A percentile compares a stretch with the other conserved stretches of the same genome.
Evolutionary conservation across 208 protist genomes (phyloP).

Genomic region (Phytomonas francai): DNA sequence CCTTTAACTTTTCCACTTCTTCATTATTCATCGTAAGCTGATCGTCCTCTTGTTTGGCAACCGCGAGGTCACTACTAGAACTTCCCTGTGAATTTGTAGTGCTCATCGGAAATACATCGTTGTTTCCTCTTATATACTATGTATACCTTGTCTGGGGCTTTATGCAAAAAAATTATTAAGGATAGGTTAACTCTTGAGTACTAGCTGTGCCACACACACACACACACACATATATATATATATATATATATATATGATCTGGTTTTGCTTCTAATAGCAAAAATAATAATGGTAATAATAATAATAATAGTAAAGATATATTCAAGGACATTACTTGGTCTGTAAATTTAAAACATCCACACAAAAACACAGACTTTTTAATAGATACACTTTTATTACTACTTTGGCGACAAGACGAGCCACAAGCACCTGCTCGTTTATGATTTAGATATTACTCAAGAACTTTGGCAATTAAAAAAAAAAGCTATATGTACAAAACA

Average conservation of each 20-base stretch:
- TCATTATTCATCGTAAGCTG: background rate
- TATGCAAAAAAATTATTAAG: background rate
- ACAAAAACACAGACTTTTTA: conserved; percentile 7
- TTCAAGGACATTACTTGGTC: conserved; percentile 1
- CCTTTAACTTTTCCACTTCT: background rate
- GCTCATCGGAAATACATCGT: background rate
- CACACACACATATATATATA: conserved; percentile 8
- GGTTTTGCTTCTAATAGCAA: conserved; percentile 8
- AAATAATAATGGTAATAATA: conserved; percentile 3
- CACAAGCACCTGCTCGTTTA: conserved; percentile 1
- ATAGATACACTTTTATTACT: background rate
- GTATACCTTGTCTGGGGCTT: background rate
- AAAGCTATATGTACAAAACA: background rate
- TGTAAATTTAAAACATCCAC: background rate
- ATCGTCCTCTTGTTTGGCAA: background rate
- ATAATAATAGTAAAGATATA: background rate
- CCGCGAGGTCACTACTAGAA: background rate
- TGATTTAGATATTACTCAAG: conserved; percentile 1
- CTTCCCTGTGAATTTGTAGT: background rate
- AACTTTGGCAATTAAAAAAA: background rate
- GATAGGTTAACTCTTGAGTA: background rate
- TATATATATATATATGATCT: conserved; percentile 10
- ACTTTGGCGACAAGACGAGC: conserved; percentile 5
- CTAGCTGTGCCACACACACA: background rate
- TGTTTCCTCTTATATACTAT: background rate